These are phyloP conservation scores for Verbena officinalis DNA, from an alignment of 257 asterid genomes.

Conservation along the genomic window DNA sequence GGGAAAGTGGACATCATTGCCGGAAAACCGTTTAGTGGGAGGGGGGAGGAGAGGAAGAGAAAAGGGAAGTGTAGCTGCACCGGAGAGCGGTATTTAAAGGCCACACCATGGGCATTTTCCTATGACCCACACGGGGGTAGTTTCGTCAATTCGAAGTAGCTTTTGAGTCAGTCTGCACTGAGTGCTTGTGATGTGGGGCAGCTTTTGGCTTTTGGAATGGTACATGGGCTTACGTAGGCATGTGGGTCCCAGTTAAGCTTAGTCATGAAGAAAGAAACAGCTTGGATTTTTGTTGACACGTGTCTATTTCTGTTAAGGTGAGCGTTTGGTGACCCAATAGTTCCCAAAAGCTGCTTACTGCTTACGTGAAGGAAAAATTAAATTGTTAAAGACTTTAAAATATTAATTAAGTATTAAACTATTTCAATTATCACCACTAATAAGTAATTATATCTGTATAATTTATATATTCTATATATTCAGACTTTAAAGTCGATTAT, in stretches of 20 bases:
- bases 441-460: too few species aligned
- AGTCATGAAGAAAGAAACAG: conserved; percentile 70
- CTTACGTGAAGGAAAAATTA: conserved; percentile 16
- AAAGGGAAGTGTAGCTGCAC: conserved; percentile 52
- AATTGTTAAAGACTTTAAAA: too few species aligned
- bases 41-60: conserved; percentile 49
- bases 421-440: too few species aligned
- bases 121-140: conserved; percentile 45
- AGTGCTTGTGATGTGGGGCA: conserved; percentile 35
- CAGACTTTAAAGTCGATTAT: too few species aligned
- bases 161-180: conserved; percentile 79
- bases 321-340: conserved; percentile 29
- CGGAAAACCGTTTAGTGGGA: conserved; percentile 39
- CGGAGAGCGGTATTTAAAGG: conserved; percentile 63
- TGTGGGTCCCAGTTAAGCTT: conserved; percentile 56
- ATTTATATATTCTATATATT: too few species aligned
- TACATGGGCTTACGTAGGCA: conserved; percentile 38
- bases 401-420: too few species aligned
- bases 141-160: conserved; percentile 39
- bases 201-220: conserved; percentile 35
- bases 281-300: conserved; percentile 35
- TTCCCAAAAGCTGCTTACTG: conserved; percentile 14
- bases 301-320: conserved; percentile 10
- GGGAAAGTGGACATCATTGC: conserved; percentile 67
- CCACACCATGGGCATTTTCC: conserved; percentile 18